Evolutionary conservation across 805 yeast genomes (phyloP).

Genomic region (Ogataea paraovalis): DNA sequence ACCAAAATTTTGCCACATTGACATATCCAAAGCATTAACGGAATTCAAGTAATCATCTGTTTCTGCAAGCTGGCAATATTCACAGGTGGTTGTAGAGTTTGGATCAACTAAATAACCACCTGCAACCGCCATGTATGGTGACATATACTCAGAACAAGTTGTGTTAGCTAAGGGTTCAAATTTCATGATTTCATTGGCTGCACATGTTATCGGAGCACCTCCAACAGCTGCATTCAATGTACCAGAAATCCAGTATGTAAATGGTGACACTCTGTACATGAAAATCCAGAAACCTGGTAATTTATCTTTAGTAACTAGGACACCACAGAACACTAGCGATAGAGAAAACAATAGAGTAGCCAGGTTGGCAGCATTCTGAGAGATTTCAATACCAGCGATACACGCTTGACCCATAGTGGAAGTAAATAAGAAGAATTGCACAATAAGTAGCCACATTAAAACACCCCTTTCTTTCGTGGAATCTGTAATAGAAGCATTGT

Average conservation of each 20-base stretch:
- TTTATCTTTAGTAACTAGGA: slow-evolving; percentile 45
- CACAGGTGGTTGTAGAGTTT: slow-evolving; percentile 46
- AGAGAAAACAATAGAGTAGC: slow-evolving; percentile 53
- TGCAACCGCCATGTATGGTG: slow-evolving; percentile 27
- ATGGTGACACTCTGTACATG: slow-evolving; percentile 66
- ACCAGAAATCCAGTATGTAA: slow-evolving; percentile 58
- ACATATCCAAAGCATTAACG: slow-evolving; percentile 38
- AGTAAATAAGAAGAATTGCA: slow-evolving; percentile 47
- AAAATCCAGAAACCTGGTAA: slow-evolving; percentile 61
- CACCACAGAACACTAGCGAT: slow-evolving; percentile 70
- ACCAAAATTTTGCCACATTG: slow-evolving; percentile 60
- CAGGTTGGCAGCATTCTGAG: slow-evolving; percentile 58
- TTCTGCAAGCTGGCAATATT: slow-evolving; percentile 49
- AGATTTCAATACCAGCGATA: slow-evolving; percentile 52
- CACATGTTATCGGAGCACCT: slow-evolving; percentile 41
- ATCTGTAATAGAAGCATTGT: slow-evolving; percentile 49
- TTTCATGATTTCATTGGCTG: slow-evolving; percentile 40
- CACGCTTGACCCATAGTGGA: slow-evolving; percentile 53
- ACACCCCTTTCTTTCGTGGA: slow-evolving; percentile 48
- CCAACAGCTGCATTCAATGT: slow-evolving; percentile 51
- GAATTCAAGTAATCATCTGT: slow-evolving; percentile 43
- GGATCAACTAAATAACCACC: slow-evolving; percentile 46
- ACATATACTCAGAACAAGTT: slow-evolving; percentile 54
- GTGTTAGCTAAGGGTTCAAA: slow-evolving; percentile 47
- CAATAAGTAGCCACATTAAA: slow-evolving; percentile 34